Evolutionary conservation across 495 filamentous ascomycete genomes (phyloP).

Genomic region (Penicillium silybi): DNA sequence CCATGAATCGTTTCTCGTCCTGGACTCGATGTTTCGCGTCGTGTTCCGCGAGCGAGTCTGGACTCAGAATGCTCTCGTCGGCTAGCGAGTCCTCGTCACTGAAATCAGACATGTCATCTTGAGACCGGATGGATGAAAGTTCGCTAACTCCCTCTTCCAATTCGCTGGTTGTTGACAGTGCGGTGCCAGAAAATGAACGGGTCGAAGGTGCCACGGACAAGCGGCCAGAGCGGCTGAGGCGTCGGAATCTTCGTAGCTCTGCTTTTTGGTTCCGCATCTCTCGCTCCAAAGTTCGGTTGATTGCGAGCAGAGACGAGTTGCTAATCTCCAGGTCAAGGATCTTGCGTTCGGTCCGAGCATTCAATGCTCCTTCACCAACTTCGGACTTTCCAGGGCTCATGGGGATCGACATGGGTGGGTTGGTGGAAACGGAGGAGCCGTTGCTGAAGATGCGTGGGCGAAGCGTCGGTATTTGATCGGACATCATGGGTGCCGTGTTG

Average conservation of each 20-base stretch:
- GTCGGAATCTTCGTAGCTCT: conserved; percentile 78
- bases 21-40: conserved; percentile 39
- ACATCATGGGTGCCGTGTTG: conserved; percentile 18
- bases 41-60: conserved; percentile 36
- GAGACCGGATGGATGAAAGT: conserved; percentile 31
- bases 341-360: conserved; percentile 87
- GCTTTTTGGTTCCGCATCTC: conserved; percentile 88
- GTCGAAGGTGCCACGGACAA: conserved; percentile 53
- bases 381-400: conserved; percentile 46
- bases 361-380: conserved; percentile 62
- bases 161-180: conserved; percentile 35
- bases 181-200: conserved; percentile 40
- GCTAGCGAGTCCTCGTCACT: conserved; percentile 44
- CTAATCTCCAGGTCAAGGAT: conserved; percentile 97
- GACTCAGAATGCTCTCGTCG: conserved; percentile 32
- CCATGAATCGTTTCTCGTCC: conserved; percentile 72
- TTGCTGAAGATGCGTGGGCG: conserved; percentile 42
- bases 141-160: conserved; percentile 34
- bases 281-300: conserved; percentile 88
- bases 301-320: conserved; percentile 93
- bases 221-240: conserved; percentile 72
- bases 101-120: conserved; percentile 41
- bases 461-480: conserved; percentile 30
- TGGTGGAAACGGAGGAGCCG: conserved; percentile 30
- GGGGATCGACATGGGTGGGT: conserved; percentile 28